Conservation (phyloP, 1,284 basidiomycete species). For the Rhodotorula mucilaginosa region DNA sequence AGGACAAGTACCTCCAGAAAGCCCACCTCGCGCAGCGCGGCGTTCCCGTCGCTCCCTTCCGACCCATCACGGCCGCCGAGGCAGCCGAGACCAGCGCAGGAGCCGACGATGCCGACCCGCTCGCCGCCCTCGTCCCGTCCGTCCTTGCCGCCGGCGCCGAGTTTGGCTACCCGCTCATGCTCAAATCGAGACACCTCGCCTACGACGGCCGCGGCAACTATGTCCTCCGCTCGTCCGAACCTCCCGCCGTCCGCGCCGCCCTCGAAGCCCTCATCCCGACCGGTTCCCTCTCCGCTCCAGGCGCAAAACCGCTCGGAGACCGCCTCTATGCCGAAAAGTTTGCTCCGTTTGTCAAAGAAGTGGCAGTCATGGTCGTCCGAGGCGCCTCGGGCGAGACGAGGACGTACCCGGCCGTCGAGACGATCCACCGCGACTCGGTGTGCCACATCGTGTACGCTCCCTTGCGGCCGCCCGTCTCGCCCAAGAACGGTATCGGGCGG, state of each 20-base stretch:
- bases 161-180: constrained; percentile 88
- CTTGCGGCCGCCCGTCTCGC: constrained; percentile 53
- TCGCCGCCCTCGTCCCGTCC: constrained; percentile 55
- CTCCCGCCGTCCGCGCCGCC: constrained; percentile 62
- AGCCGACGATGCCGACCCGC: constrained; percentile 18
- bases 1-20: constrained; percentile 94
- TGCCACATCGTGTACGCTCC: constrained; percentile 92
- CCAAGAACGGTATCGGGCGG: constrained; percentile 19
- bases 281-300: constrained; percentile 19
- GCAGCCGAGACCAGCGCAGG: constrained; percentile 32
- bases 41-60: constrained; percentile 73
- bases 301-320: constrained; percentile 57
- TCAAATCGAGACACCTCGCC: constrained; percentile 89
- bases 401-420: constrained; percentile 92
- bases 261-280: constrained; percentile 54
- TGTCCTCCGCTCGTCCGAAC: constrained; percentile 62
- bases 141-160: constrained; percentile 58
- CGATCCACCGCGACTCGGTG: constrained; percentile 89
- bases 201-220: constrained; percentile 97
- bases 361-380: constrained; percentile 96
- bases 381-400: constrained; percentile 68
- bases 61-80: constrained; percentile 34
- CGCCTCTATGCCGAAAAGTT: constrained; percentile 90
- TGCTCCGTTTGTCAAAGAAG: constrained; percentile 84
- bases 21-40: constrained; percentile 62